Conservation (phyloP, 345 rosid genomes). For the Moringa oleifera region DNA sequence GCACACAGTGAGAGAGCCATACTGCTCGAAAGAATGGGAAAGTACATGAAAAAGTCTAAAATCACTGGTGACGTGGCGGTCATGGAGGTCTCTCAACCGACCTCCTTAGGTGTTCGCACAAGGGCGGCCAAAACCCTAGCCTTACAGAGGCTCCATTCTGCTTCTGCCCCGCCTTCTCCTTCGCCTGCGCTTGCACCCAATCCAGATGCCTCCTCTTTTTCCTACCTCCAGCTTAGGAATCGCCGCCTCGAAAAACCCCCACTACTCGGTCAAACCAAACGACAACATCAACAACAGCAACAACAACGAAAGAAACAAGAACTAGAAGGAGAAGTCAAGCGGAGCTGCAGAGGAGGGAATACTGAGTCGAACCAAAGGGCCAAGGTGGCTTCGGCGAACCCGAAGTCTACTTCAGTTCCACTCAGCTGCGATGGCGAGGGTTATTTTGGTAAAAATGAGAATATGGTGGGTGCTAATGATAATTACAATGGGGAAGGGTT, state of each 20-base stretch:
- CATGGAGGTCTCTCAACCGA: slow-evolving; percentile 30
- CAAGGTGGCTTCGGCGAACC: slow-evolving; percentile 13
- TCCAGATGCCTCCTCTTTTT: slow-evolving; percentile 34
- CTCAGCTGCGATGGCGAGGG: slow-evolving; percentile 13
- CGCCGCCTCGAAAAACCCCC: slow-evolving; percentile 50
- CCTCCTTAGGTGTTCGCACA: slow-evolving; percentile 38
- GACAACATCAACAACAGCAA: slow-evolving; percentile 16
- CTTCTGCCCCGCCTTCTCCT: slow-evolving; percentile 8
- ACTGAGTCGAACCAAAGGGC: background rate
- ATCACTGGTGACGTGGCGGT: slow-evolving; percentile 32
- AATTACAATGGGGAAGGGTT: background rate
- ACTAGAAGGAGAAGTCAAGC: slow-evolving; percentile 1
- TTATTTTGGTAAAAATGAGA: slow-evolving; percentile 6
- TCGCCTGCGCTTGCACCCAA: slow-evolving; percentile 1
- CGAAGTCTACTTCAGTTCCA: slow-evolving; percentile 16
- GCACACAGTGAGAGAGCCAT: background rate
- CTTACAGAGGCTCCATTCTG: slow-evolving; percentile 37
- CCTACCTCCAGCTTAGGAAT: slow-evolving; percentile 62
- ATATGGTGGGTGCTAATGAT: slow-evolving; percentile 1
- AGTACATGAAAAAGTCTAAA: slow-evolving; percentile 61
- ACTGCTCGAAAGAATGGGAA: slow-evolving; percentile 37
- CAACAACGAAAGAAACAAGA: slow-evolving; percentile 1
- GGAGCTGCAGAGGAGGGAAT: background rate
- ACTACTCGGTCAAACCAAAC: background rate
- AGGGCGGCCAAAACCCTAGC: slow-evolving; percentile 61